These are phyloP conservation scores for Aspergillus chevalieri DNA, from an alignment of 2,329 filamentous ascomycete species.

Conservation along the genomic window DNA sequence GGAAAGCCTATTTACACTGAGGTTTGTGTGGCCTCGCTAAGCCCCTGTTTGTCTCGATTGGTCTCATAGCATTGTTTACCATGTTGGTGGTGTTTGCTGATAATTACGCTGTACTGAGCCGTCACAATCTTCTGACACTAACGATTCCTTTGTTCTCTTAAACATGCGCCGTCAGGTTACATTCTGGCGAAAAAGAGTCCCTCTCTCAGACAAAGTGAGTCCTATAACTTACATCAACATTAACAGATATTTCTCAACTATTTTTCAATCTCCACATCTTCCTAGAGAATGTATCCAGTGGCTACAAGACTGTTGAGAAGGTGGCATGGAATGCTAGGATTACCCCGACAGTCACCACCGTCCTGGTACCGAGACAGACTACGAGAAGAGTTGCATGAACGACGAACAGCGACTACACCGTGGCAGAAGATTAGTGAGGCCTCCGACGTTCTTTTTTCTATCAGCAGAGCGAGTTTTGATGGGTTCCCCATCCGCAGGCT, in stretches of 20 bases:
- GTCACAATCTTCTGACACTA: neutral
- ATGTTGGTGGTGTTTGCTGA: neutral
- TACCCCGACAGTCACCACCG: conserved; percentile 26
- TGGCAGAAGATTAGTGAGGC: conserved; percentile 39
- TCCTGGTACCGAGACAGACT: conserved; percentile 38
- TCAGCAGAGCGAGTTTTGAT: conserved; percentile 37
- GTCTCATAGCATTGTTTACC: neutral
- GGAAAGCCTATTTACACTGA: neutral
- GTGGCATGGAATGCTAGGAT: conserved; percentile 18
- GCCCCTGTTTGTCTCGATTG: neutral
- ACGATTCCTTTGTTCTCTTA: neutral
- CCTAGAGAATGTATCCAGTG: neutral
- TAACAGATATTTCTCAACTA: neutral
- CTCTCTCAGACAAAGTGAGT: neutral
- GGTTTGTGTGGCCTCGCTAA: neutral
- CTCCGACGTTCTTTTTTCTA: conserved; percentile 40
- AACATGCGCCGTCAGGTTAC: neutral
- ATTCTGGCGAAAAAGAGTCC: neutral
- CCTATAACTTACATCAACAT: neutral
- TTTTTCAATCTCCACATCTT: neutral
- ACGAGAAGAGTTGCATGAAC: conserved; percentile 36
- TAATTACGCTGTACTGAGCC: neutral
- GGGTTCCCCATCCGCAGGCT: conserved; percentile 27
- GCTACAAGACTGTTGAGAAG: neutral
- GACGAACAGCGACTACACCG: conserved; percentile 21